These are phyloP conservation scores for Kazachstania sp. DNA, from an alignment of 1,139 yeast species.

Conservation along the genomic window DNA sequence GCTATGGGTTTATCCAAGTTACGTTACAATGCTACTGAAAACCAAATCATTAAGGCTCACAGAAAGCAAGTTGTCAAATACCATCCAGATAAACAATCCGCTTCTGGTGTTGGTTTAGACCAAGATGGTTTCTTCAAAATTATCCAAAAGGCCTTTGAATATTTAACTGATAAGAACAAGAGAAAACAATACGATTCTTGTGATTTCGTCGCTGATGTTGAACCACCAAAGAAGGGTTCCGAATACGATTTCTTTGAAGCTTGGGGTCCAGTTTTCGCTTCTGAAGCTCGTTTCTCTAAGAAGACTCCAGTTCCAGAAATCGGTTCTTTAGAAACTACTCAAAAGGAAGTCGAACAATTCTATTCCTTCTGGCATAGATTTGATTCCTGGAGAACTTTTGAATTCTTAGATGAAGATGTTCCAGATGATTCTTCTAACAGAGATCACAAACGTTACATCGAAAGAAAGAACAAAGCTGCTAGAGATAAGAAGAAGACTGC, in stretches of 20 bases:
- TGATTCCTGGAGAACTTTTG: slow-evolving; percentile 98
- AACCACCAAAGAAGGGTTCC: slow-evolving; percentile 61
- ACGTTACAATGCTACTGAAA: slow-evolving; percentile 86
- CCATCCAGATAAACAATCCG: slow-evolving; percentile 93
- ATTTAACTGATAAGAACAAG: slow-evolving; percentile 73
- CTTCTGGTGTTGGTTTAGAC: slow-evolving; percentile 69
- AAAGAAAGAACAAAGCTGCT: slow-evolving; percentile 92
- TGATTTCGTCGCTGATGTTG: slow-evolving; percentile 77
- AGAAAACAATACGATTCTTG: slow-evolving; percentile 95
- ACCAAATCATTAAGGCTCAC: slow-evolving; percentile 93
- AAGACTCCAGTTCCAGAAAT: slow-evolving; percentile 79
- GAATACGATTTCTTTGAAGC: slow-evolving; percentile 77
- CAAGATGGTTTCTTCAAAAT: slow-evolving; percentile 98
- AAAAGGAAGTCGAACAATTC: slow-evolving; percentile 81
- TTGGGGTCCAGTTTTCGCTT: slow-evolving; percentile 86
- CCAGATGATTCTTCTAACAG: slow-evolving; percentile 99
- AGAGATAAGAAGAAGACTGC: slow-evolving; percentile 98
- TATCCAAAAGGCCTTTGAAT: slow-evolving; percentile 93
- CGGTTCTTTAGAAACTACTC: slow-evolving; percentile 60
- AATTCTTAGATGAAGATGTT: slow-evolving; percentile 96
- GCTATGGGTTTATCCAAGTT: slow-evolving; percentile 89
- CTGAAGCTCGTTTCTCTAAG: slow-evolving; percentile 88
- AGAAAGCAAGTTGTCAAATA: slow-evolving; percentile 94
- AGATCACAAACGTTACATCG: slow-evolving; percentile 97
- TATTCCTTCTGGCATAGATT: slow-evolving; percentile 90